Evolutionary conservation across 805 yeast genomes (phyloP), one percentile per base, ranked within the genome.

Genomic region (Clavispora asparagi): DNA sequence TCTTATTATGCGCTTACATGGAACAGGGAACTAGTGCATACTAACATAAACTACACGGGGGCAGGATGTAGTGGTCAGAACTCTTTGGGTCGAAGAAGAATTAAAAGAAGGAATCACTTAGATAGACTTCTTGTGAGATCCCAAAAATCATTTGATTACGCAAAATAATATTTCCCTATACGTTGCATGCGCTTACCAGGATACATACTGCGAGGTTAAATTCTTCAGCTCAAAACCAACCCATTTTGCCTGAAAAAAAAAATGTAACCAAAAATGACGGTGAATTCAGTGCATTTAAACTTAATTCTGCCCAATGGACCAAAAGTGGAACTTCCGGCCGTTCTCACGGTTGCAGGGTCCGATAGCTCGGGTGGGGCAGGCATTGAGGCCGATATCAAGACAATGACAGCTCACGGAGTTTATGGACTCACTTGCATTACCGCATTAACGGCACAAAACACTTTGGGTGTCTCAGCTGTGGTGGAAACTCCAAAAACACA

Each of bases 331-430:
- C 41, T 47, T 28, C 60, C 59, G 2, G 59, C 59, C 6, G 64
- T 59, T 25, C 48, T 61, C 23, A 69, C 75, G 0, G 59, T 71
- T 39, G 89, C 89, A 1, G 95, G 95, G 0, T 83, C 92, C 0
- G 96, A 88, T 60, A 78, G 83, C 39, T 83, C 92, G 10, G 96
- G 96, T 2, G 96, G 96, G 4, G 96, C 96, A 2, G 96, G 96
- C 3, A 82, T 88, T 42, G 96, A 88, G 62, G 96, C 96, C 0
- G 96, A 88, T 60, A 60, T 88, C 33, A 89, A 89, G 65, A 82
- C 96, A 0, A 77, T 88, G 45, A 73, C 85, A 3, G 85, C 86
- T 1, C 87, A 85, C 56, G 78, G 79, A 13, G 88, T 88, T 42
- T 86, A 82, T 57, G 96, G 87, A 0, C 65, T 83, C 62, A 85